Base-by-base conservation (phyloP, 148 eudicot species). In the Persicaria maculosa region DNA sequence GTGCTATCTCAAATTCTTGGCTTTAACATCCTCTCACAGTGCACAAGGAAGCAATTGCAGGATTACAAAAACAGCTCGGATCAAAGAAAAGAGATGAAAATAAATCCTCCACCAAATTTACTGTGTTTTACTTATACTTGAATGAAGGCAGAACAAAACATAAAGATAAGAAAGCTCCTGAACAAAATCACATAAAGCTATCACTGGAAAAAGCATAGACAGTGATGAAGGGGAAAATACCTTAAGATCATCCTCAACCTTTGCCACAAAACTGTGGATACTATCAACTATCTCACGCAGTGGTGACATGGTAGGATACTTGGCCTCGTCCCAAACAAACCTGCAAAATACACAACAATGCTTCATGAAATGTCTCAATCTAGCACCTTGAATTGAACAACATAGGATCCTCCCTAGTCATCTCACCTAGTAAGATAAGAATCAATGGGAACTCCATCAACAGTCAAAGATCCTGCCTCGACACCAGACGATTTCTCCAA, bases 161-260 rank as follows among this genome's bases (percentile, higher is more conserved):
- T 65, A 5, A 65, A 40, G 70, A 17, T 40, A 65, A 65, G 70
- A 65, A 65, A 65, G 3, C 14, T 14, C 5, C 6, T 57, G 62
- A 17, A 57, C 31, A 2, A 17, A 57, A 16, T 57, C 62, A 19
- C 62, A 17, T 9, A 52, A 68, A 17, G 3, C 40, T 31, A 16
- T 20, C 9, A 36, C 61, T 25, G 44, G 44, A 74, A 47, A 74
- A 16, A 44, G 45, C 16, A 46, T n/a, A 72, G 12, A 72, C 45
- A 43, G 44, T 50, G 25, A 76, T 64, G 19, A 40, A 17, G 9
- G 44, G 17, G 48, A 70, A 43, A 36, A 57, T 88, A 92, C 99
- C 97, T 96, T 96, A 31, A 96, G 99, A 76, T 92, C 97, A 81
- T 96, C 99, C 82, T 92, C 99, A 75, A 96, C 93, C 85, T 87